phyloP scores from a whole-genome alignment of 2,329 filamentous ascomycete genomes.

The Pezicula neosporulosa region DNA sequence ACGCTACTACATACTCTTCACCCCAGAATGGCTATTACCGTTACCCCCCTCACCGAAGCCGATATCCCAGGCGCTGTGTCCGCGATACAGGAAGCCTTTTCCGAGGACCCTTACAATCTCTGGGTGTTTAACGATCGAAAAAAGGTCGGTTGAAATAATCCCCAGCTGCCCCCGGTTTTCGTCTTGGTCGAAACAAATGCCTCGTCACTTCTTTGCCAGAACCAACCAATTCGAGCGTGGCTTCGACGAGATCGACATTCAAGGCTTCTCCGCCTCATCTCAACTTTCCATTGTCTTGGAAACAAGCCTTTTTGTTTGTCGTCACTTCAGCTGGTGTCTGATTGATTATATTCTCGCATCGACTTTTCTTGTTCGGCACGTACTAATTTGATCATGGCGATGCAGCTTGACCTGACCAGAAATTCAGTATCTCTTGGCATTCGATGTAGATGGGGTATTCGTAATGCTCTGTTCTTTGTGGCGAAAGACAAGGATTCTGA shows the following conservation, averaged over 20 bases:
- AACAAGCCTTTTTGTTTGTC: too few species aligned
- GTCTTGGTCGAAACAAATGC: not conserved
- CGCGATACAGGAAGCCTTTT: conserved; percentile 64
- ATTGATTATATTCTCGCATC: too few species aligned
- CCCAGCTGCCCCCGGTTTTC: not conserved
- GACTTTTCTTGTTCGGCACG: not conserved
- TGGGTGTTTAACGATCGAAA: conserved; percentile 60
- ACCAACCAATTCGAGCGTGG: too few species aligned
- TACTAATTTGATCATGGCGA: not conserved
- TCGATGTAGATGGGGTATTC: conserved; percentile 68
- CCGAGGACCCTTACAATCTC: conserved; percentile 61
- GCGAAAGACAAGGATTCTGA: conserved; percentile 52
- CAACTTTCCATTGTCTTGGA: too few species aligned
- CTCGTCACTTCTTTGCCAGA: conserved; percentile 1
- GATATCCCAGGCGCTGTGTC: conserved; percentile 63
- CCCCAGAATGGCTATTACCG: conserved; percentile 46
- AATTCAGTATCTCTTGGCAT: conserved; percentile 62
- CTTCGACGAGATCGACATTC: too few species aligned
- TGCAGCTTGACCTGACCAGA: conserved; percentile 34
- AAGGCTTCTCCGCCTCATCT: too few species aligned
- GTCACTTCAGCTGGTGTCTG: too few species aligned
- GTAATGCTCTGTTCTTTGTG: conserved; percentile 66
- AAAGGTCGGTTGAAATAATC: conserved; percentile 38
- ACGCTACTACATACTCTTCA: too few species aligned
- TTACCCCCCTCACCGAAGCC: conserved; percentile 49